Evolutionary conservation across 2,329 filamentous ascomycete genomes (phyloP).

Genomic region (Beauveria pseudobassiana): DNA sequence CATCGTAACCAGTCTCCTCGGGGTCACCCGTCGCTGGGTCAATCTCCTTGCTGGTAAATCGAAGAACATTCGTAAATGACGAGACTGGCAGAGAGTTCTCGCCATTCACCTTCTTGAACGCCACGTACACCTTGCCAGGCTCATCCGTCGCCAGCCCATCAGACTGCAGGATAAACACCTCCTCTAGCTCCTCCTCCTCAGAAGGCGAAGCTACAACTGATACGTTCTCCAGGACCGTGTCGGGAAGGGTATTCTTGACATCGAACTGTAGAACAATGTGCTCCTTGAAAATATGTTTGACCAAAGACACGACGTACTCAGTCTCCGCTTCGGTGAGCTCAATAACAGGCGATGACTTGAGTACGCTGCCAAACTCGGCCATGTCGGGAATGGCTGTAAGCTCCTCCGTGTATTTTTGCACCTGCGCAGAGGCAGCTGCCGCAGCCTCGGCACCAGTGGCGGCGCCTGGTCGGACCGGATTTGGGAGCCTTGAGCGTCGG

Average conservation of each 20-base stretch:
- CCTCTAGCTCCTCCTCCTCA: conserved; percentile 76
- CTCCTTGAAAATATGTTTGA: conserved; percentile 98
- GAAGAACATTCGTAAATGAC: conserved; percentile 85
- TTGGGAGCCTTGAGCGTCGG: conserved; percentile 92
- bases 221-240: conserved; percentile 84
- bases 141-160: conserved; percentile 76
- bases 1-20: conserved; percentile 87
- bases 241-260: conserved; percentile 92
- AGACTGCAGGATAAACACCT: conserved; percentile 89
- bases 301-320: conserved; percentile 86
- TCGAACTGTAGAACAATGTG: conserved; percentile 94
- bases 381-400: conserved; percentile 85
- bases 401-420: conserved; percentile 84
- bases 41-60: conserved; percentile 97
- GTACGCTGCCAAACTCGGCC: conserved; percentile 77
- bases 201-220: conserved; percentile 72
- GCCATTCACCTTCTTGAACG: conserved; percentile 77
- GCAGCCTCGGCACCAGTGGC: conserved; percentile 64
- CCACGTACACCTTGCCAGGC: conserved; percentile 89
- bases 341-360: conserved; percentile 81
- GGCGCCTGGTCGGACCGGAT: conserved; percentile 60
- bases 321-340: conserved; percentile 96
- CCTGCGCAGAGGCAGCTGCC: conserved; percentile 68
- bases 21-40: conserved; percentile 90
- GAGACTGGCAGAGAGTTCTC: conserved; percentile 70